These are phyloP conservation scores for Urtica urens DNA, from an alignment of 306 rosid genomes.

Conservation along the genomic window DNA sequence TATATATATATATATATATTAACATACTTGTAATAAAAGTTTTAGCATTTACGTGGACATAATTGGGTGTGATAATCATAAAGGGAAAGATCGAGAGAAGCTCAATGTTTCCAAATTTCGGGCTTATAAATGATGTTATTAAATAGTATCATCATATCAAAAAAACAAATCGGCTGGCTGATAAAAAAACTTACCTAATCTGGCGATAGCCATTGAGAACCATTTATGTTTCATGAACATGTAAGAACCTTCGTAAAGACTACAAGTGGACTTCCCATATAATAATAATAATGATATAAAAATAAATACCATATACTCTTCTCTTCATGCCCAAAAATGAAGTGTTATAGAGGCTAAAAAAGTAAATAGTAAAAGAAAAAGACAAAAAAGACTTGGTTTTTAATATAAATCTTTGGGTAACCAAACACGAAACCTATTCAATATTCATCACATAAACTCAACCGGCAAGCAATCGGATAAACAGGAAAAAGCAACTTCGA, in stretches of 20 bases:
- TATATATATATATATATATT: too few relatives aligned
- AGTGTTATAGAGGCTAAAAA: not conserved
- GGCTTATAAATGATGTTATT: constrained; percentile 6
- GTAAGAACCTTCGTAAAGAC: constrained; percentile 24
- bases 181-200: not conserved
- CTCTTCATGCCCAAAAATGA: not conserved
- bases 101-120: constrained; percentile 18
- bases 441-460: constrained; percentile 27
- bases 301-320: too few relatives aligned
- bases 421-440: constrained; percentile 67
- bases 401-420: constrained; percentile 32
- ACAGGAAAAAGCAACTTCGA: constrained; percentile 65
- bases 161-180: not conserved
- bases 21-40: constrained; percentile 2
- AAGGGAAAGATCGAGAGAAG: not conserved
- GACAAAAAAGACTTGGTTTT: not conserved
- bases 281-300: not conserved
- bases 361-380: not conserved
- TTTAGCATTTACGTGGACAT: constrained; percentile 27
- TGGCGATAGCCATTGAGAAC: too few relatives aligned
- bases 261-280: constrained; percentile 14
- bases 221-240: constrained; percentile 15
- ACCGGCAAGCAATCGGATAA: constrained; percentile 73
- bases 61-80: not conserved
- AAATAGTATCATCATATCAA: not conserved